Evolutionary conservation across 208 protist species (phyloP), one percentile per base, ranked within the genome.

Genomic region (Kentomonas sorsogonicus): DNA sequence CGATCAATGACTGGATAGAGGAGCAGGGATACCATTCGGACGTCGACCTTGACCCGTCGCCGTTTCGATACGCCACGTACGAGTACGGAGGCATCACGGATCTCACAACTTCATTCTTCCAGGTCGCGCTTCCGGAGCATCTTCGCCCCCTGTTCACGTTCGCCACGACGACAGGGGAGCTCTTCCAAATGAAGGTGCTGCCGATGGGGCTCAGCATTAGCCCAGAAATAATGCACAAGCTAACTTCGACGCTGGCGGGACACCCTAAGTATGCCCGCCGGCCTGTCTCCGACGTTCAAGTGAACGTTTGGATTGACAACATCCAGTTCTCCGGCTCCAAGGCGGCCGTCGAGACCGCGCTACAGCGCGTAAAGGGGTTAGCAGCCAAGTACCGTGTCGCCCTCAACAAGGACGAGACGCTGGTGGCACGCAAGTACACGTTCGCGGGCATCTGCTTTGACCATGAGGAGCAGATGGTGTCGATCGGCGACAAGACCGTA

Each of bases 271-370:
- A 65, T n/a, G 51, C 63, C 1, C 27, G 36, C 10, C 27, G 25
- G 4, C 67, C 60, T 0, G 16, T 22, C 26, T 25, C 15, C 11
- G 22, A 5, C 23, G 52, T 73, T 1, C 30, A 27, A 6, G 36
- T 68, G 11, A 66, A 73, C 31, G 54, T 68, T 3, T 73, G 54
- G 51, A 56, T 73, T 25, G 67, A 73, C 30, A 68, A 68, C 38
- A 73, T 73, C 0, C 52, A 66, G 25, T 56, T 73, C 60, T 50
- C 60, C 15, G 60, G 67, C 26, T 3, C 47, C 16, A 25, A 27
- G n/a, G 7, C 22, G 6, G 39, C 25, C 25, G 60, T 72, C 34
- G 18, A 54, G 22, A 11, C n/a, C 39, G 50, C 48, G 27, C 41
- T 66, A 6, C n/a, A 15, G 29, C 26, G 39, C 26, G 44, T 66